Evolutionary conservation across 2,329 filamentous ascomycete genomes (phyloP), one percentile per base, ranked within the genome.

Genomic region (Neofusicoccum ribis): DNA sequence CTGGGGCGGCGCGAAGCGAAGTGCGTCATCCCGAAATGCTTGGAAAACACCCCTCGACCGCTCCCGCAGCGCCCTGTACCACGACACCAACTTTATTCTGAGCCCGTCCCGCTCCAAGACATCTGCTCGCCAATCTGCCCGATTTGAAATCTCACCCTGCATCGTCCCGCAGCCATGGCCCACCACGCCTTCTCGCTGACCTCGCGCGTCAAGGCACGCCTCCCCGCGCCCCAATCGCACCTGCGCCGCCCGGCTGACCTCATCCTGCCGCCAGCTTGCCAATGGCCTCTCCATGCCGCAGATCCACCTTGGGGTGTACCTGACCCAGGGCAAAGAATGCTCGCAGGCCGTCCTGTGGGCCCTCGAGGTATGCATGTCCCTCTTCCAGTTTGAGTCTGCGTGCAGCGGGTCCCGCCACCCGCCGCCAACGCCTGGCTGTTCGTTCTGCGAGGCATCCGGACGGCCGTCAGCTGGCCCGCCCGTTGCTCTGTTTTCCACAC

Each of bases 241-340:
- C 14, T 47, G 23, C 27, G 31, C 49, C 39, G 50, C 50, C 39
- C 68, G 74, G 75, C 73, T 77, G 66, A 51, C 43, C 39, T 27
- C 34, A 8, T 14, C 9, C 36, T 51, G 49, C 12, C 15, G 17
- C 52, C 68, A 88, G 82, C 84, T 70, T 64, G 77, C 85, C 70
- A 91, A 90, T 81, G 87, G 88, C 72, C 78, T 85, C 64, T 81
- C 81, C 14, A 91, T 92, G 77, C 90, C 90, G 14, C 86, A 85
- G 70, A 87, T 92, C 69, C 90, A 92, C 69, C 84, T 92, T 1
- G 90, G 90, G 4, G 86, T 92, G 11, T 93, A 92, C 78, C 82
- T 89, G 79, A 90, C 90, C 76, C 85, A 84, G 3, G 86, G 88
- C 1, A 74, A 74, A 31, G 88, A 91, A 72, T 88, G 86, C 17